Conservation (phyloP, 108 stramenopile genomes). For the Chaetoceros muelleri region DNA sequence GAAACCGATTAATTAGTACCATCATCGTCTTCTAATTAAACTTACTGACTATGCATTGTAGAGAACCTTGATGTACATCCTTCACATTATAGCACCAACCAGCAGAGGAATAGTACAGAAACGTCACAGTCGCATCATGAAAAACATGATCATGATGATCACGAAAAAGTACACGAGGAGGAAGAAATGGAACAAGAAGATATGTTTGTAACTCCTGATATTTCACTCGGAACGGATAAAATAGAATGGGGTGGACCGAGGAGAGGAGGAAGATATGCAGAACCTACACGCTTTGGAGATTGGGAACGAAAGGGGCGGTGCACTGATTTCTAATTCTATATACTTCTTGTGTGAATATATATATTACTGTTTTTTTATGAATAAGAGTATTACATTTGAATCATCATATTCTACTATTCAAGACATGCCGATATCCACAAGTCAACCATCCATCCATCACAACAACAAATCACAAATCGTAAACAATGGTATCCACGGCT, state of each 20-base stretch:
- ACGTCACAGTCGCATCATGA: no score
- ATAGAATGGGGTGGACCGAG: conserved; percentile 95
- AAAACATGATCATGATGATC: no score
- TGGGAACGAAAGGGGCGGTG: conserved; percentile 97
- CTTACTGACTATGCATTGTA: no score
- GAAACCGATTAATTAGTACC: no score
- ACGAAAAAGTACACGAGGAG: conserved; percentile 38
- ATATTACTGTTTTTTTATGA: no score
- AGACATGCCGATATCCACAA: neutral
- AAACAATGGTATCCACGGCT: neutral
- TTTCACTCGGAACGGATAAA: conserved; percentile 42
- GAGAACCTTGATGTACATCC: no score
- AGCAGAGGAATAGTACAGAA: no score
- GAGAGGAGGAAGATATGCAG: conserved; percentile 80
- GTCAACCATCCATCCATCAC: no score
- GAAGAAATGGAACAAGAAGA: conserved; percentile 90
- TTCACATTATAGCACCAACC: no score
- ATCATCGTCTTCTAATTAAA: no score
- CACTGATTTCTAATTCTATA: conserved; percentile 75
- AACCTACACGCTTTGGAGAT: conserved; percentile 97
- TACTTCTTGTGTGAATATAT: neutral
- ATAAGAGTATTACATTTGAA: no score
- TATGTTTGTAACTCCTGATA: conserved; percentile 76
- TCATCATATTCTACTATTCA: neutral
- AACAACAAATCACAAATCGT: no score